Base-by-base conservation (phyloP, 768 basidiomycete genomes). In the Tricholoma saponaceum region DNA sequence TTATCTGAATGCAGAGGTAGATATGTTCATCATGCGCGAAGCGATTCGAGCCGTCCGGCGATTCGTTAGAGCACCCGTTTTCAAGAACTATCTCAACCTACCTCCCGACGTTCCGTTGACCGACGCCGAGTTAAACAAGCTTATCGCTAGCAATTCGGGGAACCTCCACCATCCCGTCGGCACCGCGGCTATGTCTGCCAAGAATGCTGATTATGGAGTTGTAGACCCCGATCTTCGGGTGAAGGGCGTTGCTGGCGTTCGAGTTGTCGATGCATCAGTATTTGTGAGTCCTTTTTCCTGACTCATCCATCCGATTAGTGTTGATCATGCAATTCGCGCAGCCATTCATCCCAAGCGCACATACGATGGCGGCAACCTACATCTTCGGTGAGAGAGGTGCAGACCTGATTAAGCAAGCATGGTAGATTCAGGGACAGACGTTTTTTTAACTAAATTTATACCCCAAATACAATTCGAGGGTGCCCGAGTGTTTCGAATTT, bases 181-280 rank as follows among this genome's bases (percentile, higher is more conserved):
- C 1, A 65, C 69, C 1, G 66, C 70, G 2, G 54, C 43, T 5
- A 69, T 72, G 67, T 63, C 65, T 7, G 50, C 68, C 1, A 50
- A 35, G 32, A 47, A 56, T 44, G 67, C 67, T 1, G 22, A 41
- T 2, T 58, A 52, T 22, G 72, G 71, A 4, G 72, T 72, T n/a
- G 64, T 72, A 0, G 66, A 70, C 55, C 66, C 71, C 2, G 62
- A 70, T 44, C 58, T 75, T 26, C 54, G 39, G 20, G 69, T 75
- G 9, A 72, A 73, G 58, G 69, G 69, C 2, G 58, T 68, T 2
- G 33, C 28, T 0, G 72, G 69, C 4, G 50, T 75, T 25, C 61
- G 74, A 5, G 63, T 75, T 10, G 66, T 74, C 3, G 72, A 75
- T 62, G 61, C 68, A 20, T 71, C 70, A 23, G 66, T 72, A 2